Conservation (phyloP, 2,329 filamentous ascomycete genomes). For the Fusarium napiforme region DNA sequence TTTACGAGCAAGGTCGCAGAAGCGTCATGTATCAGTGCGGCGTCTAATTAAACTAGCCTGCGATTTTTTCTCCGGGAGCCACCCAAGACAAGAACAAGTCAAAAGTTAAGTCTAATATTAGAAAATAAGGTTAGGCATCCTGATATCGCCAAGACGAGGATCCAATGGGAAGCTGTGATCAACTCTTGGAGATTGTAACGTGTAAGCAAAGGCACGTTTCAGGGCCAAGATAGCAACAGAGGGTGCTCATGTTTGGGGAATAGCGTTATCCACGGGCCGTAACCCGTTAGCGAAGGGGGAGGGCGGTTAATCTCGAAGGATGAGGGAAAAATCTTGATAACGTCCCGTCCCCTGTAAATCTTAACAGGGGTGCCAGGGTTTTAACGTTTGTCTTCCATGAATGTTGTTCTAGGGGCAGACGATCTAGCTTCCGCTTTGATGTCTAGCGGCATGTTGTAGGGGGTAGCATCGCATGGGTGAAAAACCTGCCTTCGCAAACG, state of each 20-base stretch:
- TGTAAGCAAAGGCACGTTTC: constrained; percentile 12
- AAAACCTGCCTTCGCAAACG: constrained; percentile 1
- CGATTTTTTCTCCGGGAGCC: constrained; percentile 1
- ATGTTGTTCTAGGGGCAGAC: neutral
- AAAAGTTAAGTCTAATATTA: constrained; percentile 24
- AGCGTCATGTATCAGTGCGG: constrained; percentile 28
- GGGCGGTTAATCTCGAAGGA: neutral
- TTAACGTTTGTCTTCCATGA: neutral
- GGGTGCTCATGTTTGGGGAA: neutral
- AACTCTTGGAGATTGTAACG: neutral
- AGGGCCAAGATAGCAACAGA: constrained; percentile 6
- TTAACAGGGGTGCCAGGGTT: constrained; percentile 5
- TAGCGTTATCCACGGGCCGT: constrained; percentile 15
- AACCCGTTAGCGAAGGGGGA: constrained; percentile 16
- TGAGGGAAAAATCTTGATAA: constrained; percentile 4
- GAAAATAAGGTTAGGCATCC: constrained; percentile 15
- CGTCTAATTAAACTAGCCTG: constrained; percentile 10
- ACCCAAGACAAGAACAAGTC: neutral
- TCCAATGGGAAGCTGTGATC: neutral
- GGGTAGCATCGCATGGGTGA: constrained; percentile 1
- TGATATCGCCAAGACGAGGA: neutral
- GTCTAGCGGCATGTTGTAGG: neutral
- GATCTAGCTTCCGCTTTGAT: constrained; percentile 23
- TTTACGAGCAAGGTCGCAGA: constrained; percentile 25
- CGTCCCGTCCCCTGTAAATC: constrained; percentile 4